Evolutionary conservation across 2,329 filamentous ascomycete species (phyloP).

Genomic region (Exophiala aquamarina): DNA sequence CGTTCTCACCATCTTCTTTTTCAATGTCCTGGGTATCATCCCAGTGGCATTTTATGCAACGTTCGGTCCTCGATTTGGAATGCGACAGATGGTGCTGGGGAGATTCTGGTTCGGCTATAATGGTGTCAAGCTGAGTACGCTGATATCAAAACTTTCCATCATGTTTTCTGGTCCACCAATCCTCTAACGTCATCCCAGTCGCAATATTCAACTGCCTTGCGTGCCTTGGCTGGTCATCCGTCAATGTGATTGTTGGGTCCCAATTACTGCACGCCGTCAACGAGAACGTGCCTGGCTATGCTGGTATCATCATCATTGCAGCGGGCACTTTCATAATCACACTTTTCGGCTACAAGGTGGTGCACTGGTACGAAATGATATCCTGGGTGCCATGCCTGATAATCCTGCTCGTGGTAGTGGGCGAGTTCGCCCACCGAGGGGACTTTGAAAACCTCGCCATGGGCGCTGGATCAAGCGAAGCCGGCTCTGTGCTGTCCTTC

Average conservation of each 20-base stretch:
- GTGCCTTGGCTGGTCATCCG: constrained; percentile 68
- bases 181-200: too few relatives aligned
- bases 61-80: constrained; percentile 71
- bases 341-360: constrained; percentile 73
- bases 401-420: constrained; percentile 70
- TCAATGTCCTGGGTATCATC: constrained; percentile 71
- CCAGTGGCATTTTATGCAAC: constrained; percentile 76
- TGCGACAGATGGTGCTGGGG: constrained; percentile 78
- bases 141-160: constrained; percentile 66
- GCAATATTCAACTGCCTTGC: constrained; percentile 41
- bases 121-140: constrained; percentile 67
- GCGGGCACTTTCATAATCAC: constrained; percentile 67
- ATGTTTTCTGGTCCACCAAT: too few relatives aligned
- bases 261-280: constrained; percentile 77
- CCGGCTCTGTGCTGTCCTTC: constrained; percentile 64
- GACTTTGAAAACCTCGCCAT: constrained; percentile 65
- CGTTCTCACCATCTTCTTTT: constrained; percentile 69
- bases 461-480: constrained; percentile 57
- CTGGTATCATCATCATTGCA: constrained; percentile 73
- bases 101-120: constrained; percentile 75
- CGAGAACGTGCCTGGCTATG: constrained; percentile 62
- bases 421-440: constrained; percentile 66
- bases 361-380: constrained; percentile 75
- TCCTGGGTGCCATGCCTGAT: constrained; percentile 72
- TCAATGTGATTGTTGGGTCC: constrained; percentile 78